Evolutionary conservation across 2,329 filamentous ascomycete species (phyloP), one percentile per base, ranked within the genome.

Genomic region (Microthyrium microscopicum): DNA sequence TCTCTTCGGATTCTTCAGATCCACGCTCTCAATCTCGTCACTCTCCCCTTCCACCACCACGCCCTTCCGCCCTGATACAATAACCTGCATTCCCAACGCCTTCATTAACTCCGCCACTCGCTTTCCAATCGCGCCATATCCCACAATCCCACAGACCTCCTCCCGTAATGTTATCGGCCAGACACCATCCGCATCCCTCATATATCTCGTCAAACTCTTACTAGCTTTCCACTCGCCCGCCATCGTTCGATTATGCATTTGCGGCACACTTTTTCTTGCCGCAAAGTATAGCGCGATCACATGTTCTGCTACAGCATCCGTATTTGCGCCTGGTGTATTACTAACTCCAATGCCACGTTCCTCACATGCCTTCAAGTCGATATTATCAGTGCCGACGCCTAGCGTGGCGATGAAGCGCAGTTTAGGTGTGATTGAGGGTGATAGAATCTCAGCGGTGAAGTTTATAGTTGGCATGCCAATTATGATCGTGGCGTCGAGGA

Each of bases 111-210:
- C 46, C 28, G 56, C 61, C 26, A 66, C 57, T 16, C 55, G 48
- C 44, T 26, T 42, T 46, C 62, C 63, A 21, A 67, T 46, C 12
- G 52, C 51, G 2, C 64, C 64, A 44, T 66, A 65, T 1, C 64
- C 63, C 33, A 68, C 47, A 35, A 68, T 53, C 2, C 60, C 63
- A 40, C 64, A 44, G 3, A 57, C 53, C 46, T 68, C 64, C 36
- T 67, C 62, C 15, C 49, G 45, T 43, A 57, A 62, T 1, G 56
- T 61, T 40, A 63, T 41, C 26, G 61, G 60, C 17, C 57, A 54
- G 19, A 43, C 42, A 41, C 55, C 44, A 47, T 51, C 45, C 8
- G 37, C 36, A 38, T 57, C 52, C 15, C 46, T 41, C 47, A 54
- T 42, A 34, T 44, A 38, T 35, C 37, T 34, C 19, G 46, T 49